Conservation (phyloP, 2,329 filamentous ascomycete genomes). For the Cladosporium velox region DNA sequence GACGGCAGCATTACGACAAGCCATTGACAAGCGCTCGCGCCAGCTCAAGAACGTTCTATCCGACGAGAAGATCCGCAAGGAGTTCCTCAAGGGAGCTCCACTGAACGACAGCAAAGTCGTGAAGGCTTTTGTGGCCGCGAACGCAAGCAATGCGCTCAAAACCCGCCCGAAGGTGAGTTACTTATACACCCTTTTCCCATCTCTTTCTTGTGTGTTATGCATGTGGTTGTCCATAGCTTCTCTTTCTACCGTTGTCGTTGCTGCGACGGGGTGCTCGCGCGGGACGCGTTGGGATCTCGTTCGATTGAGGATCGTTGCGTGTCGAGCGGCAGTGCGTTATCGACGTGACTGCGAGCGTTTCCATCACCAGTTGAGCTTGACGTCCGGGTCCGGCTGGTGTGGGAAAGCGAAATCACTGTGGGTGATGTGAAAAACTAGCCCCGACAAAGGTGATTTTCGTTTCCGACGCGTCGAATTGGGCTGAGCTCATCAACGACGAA, state of each 20-base stretch:
- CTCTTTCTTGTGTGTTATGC: not conserved
- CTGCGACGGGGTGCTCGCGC: not conserved
- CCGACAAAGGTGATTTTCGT: not conserved
- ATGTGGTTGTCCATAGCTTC: not conserved
- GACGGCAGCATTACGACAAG: conserved; percentile 68
- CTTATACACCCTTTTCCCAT: conserved; percentile 1
- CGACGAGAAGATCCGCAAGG: conserved; percentile 60
- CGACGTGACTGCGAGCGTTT: not conserved
- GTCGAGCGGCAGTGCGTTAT: not conserved
- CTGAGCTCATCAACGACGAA: not conserved
- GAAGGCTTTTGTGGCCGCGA: conserved; percentile 68
- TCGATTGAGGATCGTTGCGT: not conserved
- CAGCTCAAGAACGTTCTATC: conserved; percentile 69
- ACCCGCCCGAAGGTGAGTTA: conserved; percentile 75
- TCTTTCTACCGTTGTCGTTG: not conserved
- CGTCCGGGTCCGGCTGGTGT: not conserved
- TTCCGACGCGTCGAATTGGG: not conserved
- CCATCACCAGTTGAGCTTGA: not conserved
- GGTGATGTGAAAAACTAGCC: not conserved
- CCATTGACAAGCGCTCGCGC: conserved; percentile 72
- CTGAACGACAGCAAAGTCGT: conserved; percentile 62
- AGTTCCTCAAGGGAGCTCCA: conserved; percentile 62
- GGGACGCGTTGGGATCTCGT: not conserved
- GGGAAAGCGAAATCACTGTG: not conserved
- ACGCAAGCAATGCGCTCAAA: conserved; percentile 76